A percentile compares a stretch with the other conserved stretches of the same genome.
Conservation (phyloP, 257 asterid species). For the Lycium barbarum region DNA sequence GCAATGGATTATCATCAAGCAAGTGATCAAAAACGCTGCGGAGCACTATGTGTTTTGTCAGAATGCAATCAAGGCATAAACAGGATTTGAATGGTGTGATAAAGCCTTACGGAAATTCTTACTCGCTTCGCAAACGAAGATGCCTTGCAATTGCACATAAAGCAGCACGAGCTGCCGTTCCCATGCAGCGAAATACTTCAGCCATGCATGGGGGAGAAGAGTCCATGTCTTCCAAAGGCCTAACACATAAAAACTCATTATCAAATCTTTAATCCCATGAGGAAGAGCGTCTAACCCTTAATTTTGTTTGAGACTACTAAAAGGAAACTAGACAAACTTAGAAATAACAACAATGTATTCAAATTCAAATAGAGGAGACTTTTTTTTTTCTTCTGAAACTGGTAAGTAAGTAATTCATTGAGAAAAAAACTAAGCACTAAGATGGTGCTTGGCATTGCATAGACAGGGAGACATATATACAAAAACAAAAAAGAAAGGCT, state of each 20-base stretch:
- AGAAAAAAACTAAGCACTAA: neutral
- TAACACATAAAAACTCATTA: constrained; percentile 37
- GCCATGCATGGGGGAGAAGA: constrained; percentile 97
- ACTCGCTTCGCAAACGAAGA: constrained; percentile 96
- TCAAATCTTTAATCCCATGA: constrained; percentile 37
- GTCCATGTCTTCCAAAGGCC: constrained; percentile 86
- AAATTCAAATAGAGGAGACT: neutral
- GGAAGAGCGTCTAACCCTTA: constrained; percentile 24
- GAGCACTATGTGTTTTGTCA: constrained; percentile 30
- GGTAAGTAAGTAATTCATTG: neutral
- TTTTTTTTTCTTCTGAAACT: neutral
- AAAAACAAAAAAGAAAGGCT: neutral
- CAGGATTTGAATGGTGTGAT: neutral
- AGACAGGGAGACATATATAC: neutral
- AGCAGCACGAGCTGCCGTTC: constrained; percentile 88
- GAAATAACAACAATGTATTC: constrained; percentile 11
- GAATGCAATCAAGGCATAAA: neutral
- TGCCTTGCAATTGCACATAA: constrained; percentile 86
- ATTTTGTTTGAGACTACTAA: constrained; percentile 6
- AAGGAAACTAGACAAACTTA: neutral
- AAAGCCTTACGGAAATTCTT: constrained; percentile 36
- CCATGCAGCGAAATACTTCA: constrained; percentile 93
- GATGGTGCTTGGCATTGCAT: neutral
- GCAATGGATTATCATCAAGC: constrained; percentile 95
- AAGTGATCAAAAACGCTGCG: constrained; percentile 86